These are phyloP conservation scores for Exophiala sp. DNA, from an alignment of 2,329 filamentous ascomycete species.

Conservation along the genomic window DNA sequence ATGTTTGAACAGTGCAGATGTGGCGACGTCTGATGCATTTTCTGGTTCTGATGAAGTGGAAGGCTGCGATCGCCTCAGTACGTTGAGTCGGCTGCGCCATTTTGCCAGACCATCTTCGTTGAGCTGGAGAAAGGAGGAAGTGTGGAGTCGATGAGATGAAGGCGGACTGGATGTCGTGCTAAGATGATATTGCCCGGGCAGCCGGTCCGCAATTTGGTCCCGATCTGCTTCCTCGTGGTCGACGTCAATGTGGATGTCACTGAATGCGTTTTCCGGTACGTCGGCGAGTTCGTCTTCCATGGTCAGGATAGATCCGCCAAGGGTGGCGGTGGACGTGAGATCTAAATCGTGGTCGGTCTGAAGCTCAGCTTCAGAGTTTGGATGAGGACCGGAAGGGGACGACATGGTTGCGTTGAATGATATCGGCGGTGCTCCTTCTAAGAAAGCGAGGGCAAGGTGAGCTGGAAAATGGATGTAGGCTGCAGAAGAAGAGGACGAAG, in stretches of 20 bases:
- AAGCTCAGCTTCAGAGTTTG: not conserved
- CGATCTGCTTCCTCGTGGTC: not conserved
- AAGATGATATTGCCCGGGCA: not conserved
- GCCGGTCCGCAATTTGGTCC: not conserved
- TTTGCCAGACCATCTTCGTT: not conserved
- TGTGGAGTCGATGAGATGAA: not conserved
- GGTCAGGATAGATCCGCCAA: not conserved
- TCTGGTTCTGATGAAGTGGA: not conserved
- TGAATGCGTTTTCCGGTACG: not conserved
- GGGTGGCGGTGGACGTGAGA: no score
- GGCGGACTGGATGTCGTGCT: not conserved
- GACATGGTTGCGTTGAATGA: conserved; percentile 1
- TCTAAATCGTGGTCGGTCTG: not conserved
- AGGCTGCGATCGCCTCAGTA: not conserved
- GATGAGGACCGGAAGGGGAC: not conserved
- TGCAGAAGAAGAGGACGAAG: not conserved
- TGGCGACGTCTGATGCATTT: not conserved
- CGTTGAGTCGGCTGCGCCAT: not conserved
- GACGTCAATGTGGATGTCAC: not conserved
- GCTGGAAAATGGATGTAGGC: no score
- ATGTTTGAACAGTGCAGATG: not conserved
- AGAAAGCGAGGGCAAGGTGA: no score
- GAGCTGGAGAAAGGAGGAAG: not conserved
- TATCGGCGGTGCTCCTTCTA: not conserved
- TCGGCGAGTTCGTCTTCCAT: conserved; percentile 7